Conservation (phyloP, 192 early-diverging fungal genomes). For the Backusella morwellensis region DNA sequence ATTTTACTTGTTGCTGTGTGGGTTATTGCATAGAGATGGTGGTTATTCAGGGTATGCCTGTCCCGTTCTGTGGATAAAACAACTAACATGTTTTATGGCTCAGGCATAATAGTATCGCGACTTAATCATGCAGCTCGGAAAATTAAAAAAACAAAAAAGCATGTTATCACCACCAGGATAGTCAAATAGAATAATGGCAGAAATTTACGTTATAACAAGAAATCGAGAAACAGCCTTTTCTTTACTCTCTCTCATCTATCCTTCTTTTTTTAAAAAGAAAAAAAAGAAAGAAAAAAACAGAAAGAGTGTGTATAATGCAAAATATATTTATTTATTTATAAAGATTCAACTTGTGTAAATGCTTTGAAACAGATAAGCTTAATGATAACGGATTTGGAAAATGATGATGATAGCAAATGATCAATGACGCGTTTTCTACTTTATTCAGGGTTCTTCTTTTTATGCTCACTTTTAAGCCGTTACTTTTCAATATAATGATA, state of each 20-base stretch:
- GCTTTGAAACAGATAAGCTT: neutral
- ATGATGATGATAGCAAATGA: neutral
- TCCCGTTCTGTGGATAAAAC: neutral
- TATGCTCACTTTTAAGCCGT: neutral
- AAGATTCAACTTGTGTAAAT: too few species aligned
- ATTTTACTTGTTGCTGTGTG: neutral
- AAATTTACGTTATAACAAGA: neutral
- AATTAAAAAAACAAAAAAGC: neutral
- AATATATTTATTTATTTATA: too few species aligned
- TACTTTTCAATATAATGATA: neutral
- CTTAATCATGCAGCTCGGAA: neutral
- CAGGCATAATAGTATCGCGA: neutral
- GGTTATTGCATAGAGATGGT: too few species aligned
- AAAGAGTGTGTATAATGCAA: too few species aligned
- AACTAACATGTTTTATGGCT: neutral
- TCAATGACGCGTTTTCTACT: neutral
- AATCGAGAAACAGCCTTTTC: neutral
- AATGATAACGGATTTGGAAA: neutral
- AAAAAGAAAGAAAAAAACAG: too few species aligned
- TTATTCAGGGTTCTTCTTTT: neutral
- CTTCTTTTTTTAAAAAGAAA: too few species aligned
- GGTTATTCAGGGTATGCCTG: neutral
- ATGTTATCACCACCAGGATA: neutral
- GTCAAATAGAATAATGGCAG: neutral
- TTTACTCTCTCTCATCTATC: neutral